Evolutionary conservation across 2,329 filamentous ascomycete genomes (phyloP), one percentile per base, ranked within the genome.

Genomic region (Colletotrichum nymphaeae): DNA sequence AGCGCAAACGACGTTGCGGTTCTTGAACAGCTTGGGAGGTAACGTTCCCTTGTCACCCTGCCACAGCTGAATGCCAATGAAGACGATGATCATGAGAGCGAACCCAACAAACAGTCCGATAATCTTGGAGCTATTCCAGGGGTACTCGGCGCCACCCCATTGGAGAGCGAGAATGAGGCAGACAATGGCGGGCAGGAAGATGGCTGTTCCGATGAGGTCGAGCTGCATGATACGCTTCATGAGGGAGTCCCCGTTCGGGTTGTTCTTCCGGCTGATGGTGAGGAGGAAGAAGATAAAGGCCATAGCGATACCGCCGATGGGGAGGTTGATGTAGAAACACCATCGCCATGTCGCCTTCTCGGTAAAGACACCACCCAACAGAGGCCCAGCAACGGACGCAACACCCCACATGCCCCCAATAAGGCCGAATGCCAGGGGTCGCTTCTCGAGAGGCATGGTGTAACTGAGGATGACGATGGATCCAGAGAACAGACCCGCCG

Each of bases 331-430:
- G 69, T 83, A 83, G 75, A 88, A 88, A 75, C 87, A 88, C 87
- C 87, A 89, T 30, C 87, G 81, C 88, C 88, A 89, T 9, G 85
- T 86, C 3, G 82, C 80, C 26, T 85, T 80, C 32, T 88, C 84
- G 2, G 87, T 86, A 52, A 89, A 87, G 7, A 79, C 86, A 24
- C 87, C 87, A 6, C 87, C 87, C 5, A 88, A 80, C 16, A 89
- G 78, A 8, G 88, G 88, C 0, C 87, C 88, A 3, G 85, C 84
- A 7, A 89, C 86, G 32, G 81, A 83, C 55, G 88, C 88, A 63
- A 91, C 84, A 19, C 89, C 89, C 80, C 87, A 91, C 82, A 90
- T 88, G 63, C 84, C 87, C 12, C 87, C 87, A 53, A 90, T 84
- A 53, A 90, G 78, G 30, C 88, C 89, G 67, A 89, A 89, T 28